Base-by-base conservation (phyloP, 306 rosid genomes). In the Malus fusca region DNA sequence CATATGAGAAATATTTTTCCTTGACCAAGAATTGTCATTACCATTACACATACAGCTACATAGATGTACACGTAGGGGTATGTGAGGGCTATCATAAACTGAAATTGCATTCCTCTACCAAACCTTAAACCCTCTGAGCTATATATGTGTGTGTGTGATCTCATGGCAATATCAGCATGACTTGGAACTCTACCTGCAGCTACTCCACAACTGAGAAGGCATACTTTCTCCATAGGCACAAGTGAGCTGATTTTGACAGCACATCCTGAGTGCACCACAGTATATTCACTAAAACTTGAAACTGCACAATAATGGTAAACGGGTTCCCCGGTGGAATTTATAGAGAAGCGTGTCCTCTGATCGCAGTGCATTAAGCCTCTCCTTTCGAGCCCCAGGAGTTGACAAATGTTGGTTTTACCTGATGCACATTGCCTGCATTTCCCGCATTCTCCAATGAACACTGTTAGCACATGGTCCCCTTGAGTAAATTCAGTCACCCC, bases 261-360 rank as follows among this genome's bases (percentile, higher is more conserved):
- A 88, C 99, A 95, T 73, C 99, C 99, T 13, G 96, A 89, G 85
- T 95, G 96, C 77, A 95, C 96, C 37, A 89, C 97, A 21, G 88
- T 90, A 40, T 95, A 95, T 75, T 92, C 96, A 53, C 97, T 92
- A 87, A 95, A 95, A 85, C 98, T 95, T 70, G 98, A 95, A 80
- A 95, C 97, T 3, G 90, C 98, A 79, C 97, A 95, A 84, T 92
- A 95, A 76, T 95, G 98, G 81, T 87, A 95, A 70, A 95, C 18
- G 19, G 97, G 97, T 75, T 85, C 85, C 77, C 97, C 96, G 14
- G 52, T 46, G 52, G 52, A 18, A 74, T 89, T 90, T 75, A 92
- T 46, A n/a, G 89, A 83, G 83, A 95, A 95, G 66, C 98, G 90
- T 2, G 98, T 95, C 84, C 79, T 89, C 80, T 88, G 97, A 88